These are phyloP conservation scores for Penicillium subrubescens DNA, from an alignment of 495 filamentous ascomycete species.

Conservation along the genomic window DNA sequence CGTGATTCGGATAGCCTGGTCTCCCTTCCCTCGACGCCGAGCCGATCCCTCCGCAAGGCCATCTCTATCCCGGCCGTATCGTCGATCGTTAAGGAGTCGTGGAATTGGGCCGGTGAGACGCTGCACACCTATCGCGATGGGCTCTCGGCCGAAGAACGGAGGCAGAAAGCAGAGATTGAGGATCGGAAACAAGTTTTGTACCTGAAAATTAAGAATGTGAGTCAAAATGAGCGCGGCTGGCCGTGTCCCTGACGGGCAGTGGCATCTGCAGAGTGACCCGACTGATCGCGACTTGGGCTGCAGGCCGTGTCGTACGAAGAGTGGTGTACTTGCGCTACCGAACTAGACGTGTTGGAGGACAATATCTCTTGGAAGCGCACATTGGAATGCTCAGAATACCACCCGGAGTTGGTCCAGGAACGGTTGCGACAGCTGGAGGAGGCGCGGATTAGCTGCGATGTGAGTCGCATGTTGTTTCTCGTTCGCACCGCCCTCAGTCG, in stretches of 20 bases:
- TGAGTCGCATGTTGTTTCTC: slow-evolving; percentile 74
- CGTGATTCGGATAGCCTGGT: slow-evolving; percentile 17
- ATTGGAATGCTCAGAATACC: slow-evolving; percentile 67
- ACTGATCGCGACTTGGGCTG: slow-evolving; percentile 13
- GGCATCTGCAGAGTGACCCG: slow-evolving; percentile 19
- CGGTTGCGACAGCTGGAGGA: slow-evolving; percentile 74
- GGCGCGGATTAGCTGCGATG: slow-evolving; percentile 73
- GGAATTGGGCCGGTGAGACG: slow-evolving; percentile 50
- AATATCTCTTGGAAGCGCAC: slow-evolving; percentile 80
- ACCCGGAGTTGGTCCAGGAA: slow-evolving; percentile 64
- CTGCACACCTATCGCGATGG: slow-evolving; percentile 57
- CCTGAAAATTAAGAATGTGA: slow-evolving; percentile 62
- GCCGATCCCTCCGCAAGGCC: slow-evolving; percentile 27
- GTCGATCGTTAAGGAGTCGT: slow-evolving; percentile 37
- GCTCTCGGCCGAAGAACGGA: slow-evolving; percentile 55
- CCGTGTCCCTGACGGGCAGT: slow-evolving; percentile 12
- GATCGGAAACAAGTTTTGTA: slow-evolving; percentile 65
- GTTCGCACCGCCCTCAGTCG: slow-evolving; percentile 80
- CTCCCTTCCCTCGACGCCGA: slow-evolving; percentile 7
- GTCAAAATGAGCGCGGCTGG: slow-evolving; percentile 12
- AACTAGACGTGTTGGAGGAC: slow-evolving; percentile 78
- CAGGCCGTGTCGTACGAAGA: slow-evolving; percentile 65
- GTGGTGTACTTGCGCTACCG: slow-evolving; percentile 66
- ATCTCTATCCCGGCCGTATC: slow-evolving; percentile 41
- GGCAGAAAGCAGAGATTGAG: slow-evolving; percentile 50